Evolutionary conservation across 2,329 filamentous ascomycete species (phyloP), one percentile per base, ranked within the genome.

Genomic region (Fulvia fulva): DNA sequence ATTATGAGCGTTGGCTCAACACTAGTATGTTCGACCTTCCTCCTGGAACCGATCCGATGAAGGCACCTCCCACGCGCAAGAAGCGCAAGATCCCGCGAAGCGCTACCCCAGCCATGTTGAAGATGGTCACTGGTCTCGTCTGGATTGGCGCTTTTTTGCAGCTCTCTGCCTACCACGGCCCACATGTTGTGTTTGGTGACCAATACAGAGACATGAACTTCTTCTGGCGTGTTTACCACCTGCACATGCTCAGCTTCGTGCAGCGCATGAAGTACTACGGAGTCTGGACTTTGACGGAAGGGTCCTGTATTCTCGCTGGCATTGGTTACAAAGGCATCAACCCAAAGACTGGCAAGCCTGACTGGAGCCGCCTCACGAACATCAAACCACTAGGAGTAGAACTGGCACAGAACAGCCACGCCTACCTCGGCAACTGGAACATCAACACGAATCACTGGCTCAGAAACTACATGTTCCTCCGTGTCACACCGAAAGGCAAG

Each of bases 401-500:
- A 76, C 81, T 85, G 0, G 94, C 93, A 0, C 92, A 97, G 75
- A 99, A 97, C 73, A 89, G 90, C n/a, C 87, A 93, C 55, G 91
- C 85, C 1, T 97, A 94, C 68, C 82, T 99, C 2, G 93, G 87
- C 51, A 89, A 86, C 69, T 99, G 94, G 94, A 99, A 99, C 74
- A 96, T 97, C 78, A 97, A 97, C 75, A 99, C 94, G 12, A 99
- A 97, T 74, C 86, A 90, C 69, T 99, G 94, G 94, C 79, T 99
- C 61, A 85, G 92, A 49, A 96, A 97, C 74, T 99, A 97, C 71
- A 82, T 99, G 66, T 99, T 97, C 71, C 81, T 99, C 50, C 87
- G 94, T 23, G 94, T 99, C 2, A 99, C 94, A 0, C 94, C 94
- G 0, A 89, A 89, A 67, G 94, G 94, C 55, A 94, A 91, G 80